Conservation (phyloP, 805 yeast genomes). For the Nakazawaea ernobii region DNA sequence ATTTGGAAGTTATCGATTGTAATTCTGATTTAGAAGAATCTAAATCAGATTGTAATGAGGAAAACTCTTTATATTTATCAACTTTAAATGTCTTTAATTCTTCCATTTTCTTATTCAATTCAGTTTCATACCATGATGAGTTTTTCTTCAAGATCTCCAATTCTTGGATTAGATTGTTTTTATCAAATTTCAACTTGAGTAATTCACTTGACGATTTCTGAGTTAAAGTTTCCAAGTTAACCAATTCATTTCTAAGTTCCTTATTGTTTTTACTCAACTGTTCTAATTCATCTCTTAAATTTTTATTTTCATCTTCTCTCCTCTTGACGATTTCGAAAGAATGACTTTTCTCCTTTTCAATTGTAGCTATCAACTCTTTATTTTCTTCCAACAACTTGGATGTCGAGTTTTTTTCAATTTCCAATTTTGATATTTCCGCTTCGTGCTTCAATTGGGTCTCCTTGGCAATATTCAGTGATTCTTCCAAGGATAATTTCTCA, state of each 20-base stretch:
- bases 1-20: constrained; percentile 19
- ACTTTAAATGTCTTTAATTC: constrained; percentile 23
- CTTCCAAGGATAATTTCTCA: constrained; percentile 18
- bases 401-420: constrained; percentile 9
- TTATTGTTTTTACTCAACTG: constrained; percentile 33
- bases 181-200: constrained; percentile 20
- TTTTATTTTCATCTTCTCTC: constrained; percentile 30
- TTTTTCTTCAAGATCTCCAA: constrained; percentile 24
- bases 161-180: constrained; percentile 23
- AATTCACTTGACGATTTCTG: constrained; percentile 21
- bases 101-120: constrained; percentile 22
- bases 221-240: constrained; percentile 22
- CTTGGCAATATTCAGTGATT: constrained; percentile 16
- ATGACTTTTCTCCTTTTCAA: constrained; percentile 22
- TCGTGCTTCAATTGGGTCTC: constrained; percentile 17
- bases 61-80: constrained; percentile 24
- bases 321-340: constrained; percentile 29
- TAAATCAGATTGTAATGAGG: constrained; percentile 27
- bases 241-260: constrained; percentile 34
- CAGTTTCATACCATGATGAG: constrained; percentile 29
- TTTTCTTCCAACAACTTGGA: constrained; percentile 6
- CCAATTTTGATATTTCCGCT: constrained; percentile 12
- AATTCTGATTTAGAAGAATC: constrained; percentile 29
- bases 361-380: constrained; percentile 11
- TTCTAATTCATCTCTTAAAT: constrained; percentile 34